Conservation (phyloP, 345 rosid genomes). For the Hevea brasiliensis region DNA sequence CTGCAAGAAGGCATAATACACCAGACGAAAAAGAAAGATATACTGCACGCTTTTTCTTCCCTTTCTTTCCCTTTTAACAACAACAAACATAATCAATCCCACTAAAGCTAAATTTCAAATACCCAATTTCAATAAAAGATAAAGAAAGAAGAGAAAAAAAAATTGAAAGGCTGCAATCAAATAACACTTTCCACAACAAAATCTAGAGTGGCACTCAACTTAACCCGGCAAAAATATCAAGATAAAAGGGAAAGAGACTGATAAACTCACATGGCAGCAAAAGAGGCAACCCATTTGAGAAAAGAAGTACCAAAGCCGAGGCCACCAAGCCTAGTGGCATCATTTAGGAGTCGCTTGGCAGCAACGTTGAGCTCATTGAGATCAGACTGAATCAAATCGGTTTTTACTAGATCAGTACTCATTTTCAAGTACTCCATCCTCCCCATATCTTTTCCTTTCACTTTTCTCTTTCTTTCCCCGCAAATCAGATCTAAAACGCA, state of each 20-base stretch:
- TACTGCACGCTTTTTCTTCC: too few relatives aligned
- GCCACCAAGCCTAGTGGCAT: constrained; percentile 61
- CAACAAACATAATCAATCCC: too few relatives aligned
- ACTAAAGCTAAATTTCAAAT: too few relatives aligned
- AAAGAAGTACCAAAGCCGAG: constrained; percentile 74
- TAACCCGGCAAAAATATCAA: not conserved
- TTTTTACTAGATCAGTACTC: constrained; percentile 48
- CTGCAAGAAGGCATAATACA: too few relatives aligned
- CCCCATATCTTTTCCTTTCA: constrained; percentile 44
- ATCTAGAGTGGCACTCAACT: too few relatives aligned
- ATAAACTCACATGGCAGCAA: constrained; percentile 67
- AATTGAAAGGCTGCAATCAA: too few relatives aligned
- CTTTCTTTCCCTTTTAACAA: too few relatives aligned
- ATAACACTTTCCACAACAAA: too few relatives aligned
- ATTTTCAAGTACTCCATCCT: constrained; percentile 61
- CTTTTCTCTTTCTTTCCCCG: not conserved
- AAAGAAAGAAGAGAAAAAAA: too few relatives aligned
- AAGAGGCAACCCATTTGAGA: constrained; percentile 85
- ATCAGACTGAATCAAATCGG: constrained; percentile 55
- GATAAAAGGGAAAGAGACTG: not conserved
- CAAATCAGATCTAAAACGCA: constrained; percentile 1
- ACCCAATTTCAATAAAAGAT: too few relatives aligned
- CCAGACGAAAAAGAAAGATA: too few relatives aligned
- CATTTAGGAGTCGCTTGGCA: constrained; percentile 51
- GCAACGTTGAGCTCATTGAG: constrained; percentile 56